Base-by-base conservation (phyloP, 225 moss, liverwort and hornwort genomes). In the Asterella californica region DNA sequence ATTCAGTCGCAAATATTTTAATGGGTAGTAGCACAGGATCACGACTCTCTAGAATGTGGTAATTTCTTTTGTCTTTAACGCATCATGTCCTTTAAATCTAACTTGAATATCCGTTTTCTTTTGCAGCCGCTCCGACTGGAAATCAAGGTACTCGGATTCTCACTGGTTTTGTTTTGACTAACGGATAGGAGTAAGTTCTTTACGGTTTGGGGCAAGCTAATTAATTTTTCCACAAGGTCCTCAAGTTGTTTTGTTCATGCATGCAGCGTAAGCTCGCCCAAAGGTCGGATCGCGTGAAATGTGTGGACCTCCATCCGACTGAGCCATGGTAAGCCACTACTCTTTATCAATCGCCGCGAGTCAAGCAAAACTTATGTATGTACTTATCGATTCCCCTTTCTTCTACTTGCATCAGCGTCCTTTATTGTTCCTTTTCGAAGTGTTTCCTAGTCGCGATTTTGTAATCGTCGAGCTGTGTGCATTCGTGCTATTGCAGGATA, bases 241-340 rank as follows among this genome's bases (percentile, higher is more conserved):
- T 54, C 1, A 53, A 10, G 65, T 62, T 60, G 37, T 62, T 45
- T 34, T 76, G 21, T 25, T 22, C 27, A 1, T 62, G 37, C 42
- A 77, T 38, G 52, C 94, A 96, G 94, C 89, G 96, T 84, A 96
- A 96, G 88, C 94, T 94, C 81, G 96, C 94, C 36, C 96, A 96
- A 90, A 89, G 96, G 74, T 96, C 94, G 38, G 96, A 96, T 78
- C 88, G 96, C 50, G 96, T 96, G 75, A 96, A 96, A 71, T 92
- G 91, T 64, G 94, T 96, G n/a, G 96, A 96, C 83, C 90, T 96
- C 66, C 96, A 96, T 88, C 94, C 96, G 84, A 91, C 94, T 37
- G 94, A 96, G 74, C 94, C 96, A 94, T 96, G 96, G 95, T 96
- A 90, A 29, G 65, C 59, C 18, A 42, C 38, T 47, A 19, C 15